Conservation (phyloP, 140 eudicot genomes). For the Bidens hawaiensis region DNA sequence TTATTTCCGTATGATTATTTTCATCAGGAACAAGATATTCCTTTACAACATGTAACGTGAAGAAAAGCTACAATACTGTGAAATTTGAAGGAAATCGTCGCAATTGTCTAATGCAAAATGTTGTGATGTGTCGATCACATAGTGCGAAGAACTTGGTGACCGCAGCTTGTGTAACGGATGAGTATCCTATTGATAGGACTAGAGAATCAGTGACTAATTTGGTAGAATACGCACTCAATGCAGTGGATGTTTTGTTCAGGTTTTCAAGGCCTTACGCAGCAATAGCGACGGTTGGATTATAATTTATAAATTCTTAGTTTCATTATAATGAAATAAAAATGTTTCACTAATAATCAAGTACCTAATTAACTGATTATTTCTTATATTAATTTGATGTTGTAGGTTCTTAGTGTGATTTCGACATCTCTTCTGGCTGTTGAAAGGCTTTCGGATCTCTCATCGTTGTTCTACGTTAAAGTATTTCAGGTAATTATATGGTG, state of each 20-base stretch:
- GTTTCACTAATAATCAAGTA: neutral
- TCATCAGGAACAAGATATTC: slow-evolving; percentile 8
- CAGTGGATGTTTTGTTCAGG: slow-evolving; percentile 22
- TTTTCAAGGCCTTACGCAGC: slow-evolving; percentile 34
- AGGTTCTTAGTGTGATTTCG: slow-evolving; percentile 31
- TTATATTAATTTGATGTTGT: neutral
- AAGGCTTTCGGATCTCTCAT: slow-evolving; percentile 22
- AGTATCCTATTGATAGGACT: neutral
- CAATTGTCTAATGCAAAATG: neutral
- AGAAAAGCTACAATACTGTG: neutral
- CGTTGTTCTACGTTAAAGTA: slow-evolving; percentile 21
- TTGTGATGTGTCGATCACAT: neutral
- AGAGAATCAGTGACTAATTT: neutral
- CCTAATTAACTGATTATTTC: neutral
- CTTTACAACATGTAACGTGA: neutral
- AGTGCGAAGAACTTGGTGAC: neutral
- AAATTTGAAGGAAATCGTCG: neutral
- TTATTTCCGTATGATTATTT: neutral
- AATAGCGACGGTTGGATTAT: slow-evolving; percentile 24
- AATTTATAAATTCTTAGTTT: neutral
- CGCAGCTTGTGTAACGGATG: neutral
- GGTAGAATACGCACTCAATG: slow-evolving; percentile 2
- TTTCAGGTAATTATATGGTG: slow-evolving; percentile 27
- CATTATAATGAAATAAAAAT: too few species aligned
- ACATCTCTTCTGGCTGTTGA: slow-evolving; percentile 34